Evolutionary conservation across 2,329 filamentous ascomycete species (phyloP), one percentile per base, ranked within the genome.

Genomic region (Venturia oleaginea): DNA sequence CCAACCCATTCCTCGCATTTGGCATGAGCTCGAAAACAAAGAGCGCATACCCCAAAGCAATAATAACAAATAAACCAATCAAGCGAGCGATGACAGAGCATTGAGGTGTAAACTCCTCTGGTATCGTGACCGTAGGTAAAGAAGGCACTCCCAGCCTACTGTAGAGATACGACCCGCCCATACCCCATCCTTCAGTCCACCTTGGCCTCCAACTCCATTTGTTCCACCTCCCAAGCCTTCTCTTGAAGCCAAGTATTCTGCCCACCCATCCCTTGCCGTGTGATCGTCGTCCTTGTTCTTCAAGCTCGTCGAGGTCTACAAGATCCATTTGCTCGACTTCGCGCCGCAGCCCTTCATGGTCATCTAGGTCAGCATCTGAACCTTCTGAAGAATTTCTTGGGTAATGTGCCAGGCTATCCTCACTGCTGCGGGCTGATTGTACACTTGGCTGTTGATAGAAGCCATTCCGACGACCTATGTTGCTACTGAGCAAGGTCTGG

Each of bases 1-100:
- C 85, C 71, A 83, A 78, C 61, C 84, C 84, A 65, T 83, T 83
- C 55, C 86, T 84, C 69, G 84, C 83, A 68, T 88, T 83, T 46
- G 85, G 85, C 71, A 97, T 91, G 48, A 97, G 76, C 76, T 96
- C 90, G 72, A 90, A 91, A 67, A 92, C 84, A 72, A 97, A 92
- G 61, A 97, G 80, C 63, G 93, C 78, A 75, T 96, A 97, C 54
- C 96, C 81, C 67, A 96, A 82, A 22, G 85, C 84, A 59, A 92
- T 79, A 15, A 97, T 86, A 57, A 95, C 77, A 59, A 92, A 78
- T 15, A 96, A 78, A 1, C 89, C 92, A 66, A 91, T 82, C 40
- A 94, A 73, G 37, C 93, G 85, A 46, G 88, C 88, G 55, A 92
- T 74, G 30, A 93, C 79, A 5, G 94, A 81, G 71, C 82, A 84